These are phyloP conservation scores for Neoboletus magnificus DNA, from an alignment of 768 basidiomycete genomes.

Conservation along the genomic window DNA sequence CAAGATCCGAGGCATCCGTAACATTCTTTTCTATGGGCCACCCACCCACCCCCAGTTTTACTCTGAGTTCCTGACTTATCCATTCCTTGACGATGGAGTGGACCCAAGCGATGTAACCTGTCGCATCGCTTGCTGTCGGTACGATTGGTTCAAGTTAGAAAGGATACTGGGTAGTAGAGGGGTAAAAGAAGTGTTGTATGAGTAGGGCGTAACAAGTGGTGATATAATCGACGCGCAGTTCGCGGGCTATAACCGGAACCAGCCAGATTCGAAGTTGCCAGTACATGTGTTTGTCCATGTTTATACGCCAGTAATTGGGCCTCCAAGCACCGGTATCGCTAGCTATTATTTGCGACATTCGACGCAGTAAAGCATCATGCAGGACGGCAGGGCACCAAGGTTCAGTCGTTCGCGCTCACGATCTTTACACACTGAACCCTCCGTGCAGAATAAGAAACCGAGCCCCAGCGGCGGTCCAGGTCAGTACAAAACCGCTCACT, in stretches of 20 bases:
- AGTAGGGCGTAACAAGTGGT: not conserved
- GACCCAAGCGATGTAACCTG: slow-evolving; percentile 83
- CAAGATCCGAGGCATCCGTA: slow-evolving; percentile 88
- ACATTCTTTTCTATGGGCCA: slow-evolving; percentile 89
- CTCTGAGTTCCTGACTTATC: slow-evolving; percentile 83
- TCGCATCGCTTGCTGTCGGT: slow-evolving; percentile 80
- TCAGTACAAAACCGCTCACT: slow-evolving; percentile 32
- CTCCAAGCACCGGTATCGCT: not conserved
- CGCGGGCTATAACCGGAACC: not conserved
- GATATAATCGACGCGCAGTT: not conserved
- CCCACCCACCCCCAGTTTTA: slow-evolving; percentile 93
- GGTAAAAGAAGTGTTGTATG: slow-evolving; percentile 14
- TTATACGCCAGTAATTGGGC: not conserved
- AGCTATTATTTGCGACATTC: not conserved
- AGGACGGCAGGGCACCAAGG: slow-evolving; percentile 81
- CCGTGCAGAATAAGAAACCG: slow-evolving; percentile 86
- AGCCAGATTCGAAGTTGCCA: not conserved
- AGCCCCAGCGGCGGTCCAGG: slow-evolving; percentile 91
- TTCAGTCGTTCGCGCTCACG: slow-evolving; percentile 27
- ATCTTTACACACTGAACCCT: not conserved
- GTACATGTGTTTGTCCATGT: slow-evolving; percentile 23
- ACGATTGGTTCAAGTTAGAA: slow-evolving; percentile 85
- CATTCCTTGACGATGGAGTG: slow-evolving; percentile 88
- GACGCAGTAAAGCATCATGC: slow-evolving; percentile 42
- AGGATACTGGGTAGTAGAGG: slow-evolving; percentile 49